Evolutionary conservation across 495 filamentous ascomycete species (phyloP).

Genomic region (Sphaerosporella brunnea): DNA sequence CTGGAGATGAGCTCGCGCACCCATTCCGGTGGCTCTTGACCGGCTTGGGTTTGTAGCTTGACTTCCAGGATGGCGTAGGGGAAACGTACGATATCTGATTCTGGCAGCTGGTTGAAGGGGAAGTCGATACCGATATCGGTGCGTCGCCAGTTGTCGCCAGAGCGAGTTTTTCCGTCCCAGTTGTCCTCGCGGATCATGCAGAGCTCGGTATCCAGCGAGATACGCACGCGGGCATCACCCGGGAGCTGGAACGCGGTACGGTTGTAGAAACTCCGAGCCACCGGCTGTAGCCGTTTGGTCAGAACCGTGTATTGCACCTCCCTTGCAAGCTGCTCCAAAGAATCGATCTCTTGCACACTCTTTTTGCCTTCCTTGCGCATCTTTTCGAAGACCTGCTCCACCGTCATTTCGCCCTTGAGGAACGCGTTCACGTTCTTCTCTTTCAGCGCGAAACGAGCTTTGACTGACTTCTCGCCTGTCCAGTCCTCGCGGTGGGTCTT

Average conservation of each 20-base stretch:
- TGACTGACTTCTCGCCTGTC: constrained; percentile 98
- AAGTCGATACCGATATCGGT: constrained; percentile 97
- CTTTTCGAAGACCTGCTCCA: constrained; percentile 78
- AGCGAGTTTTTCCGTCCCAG: constrained; percentile 55
- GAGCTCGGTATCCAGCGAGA: constrained; percentile 90
- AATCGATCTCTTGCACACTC: constrained; percentile 67
- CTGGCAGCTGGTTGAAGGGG: constrained; percentile 76
- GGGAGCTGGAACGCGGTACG: constrained; percentile 95
- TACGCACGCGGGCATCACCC: constrained; percentile 86
- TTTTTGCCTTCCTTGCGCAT: constrained; percentile 88
- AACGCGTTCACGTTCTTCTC: constrained; percentile 95
- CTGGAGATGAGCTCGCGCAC: constrained; percentile 78
- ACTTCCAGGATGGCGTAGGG: constrained; percentile 95
- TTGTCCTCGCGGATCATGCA: constrained; percentile 93
- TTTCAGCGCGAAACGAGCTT: constrained; percentile 84
- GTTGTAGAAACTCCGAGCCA: constrained; percentile 89
- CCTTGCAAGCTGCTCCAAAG: constrained; percentile 71
- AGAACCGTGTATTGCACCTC: constrained; percentile 89
- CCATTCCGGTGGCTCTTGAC: constrained; percentile 95
- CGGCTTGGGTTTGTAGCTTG: constrained; percentile 90
- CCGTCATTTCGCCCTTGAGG: constrained; percentile 60
- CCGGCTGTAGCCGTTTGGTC: constrained; percentile 63
- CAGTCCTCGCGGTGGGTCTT: constrained; percentile 98
- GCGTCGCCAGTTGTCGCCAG: constrained; percentile 82
- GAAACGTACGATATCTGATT: constrained; percentile 73